Evolutionary conservation across 495 filamentous ascomycete genomes (phyloP).

Genomic region (Lophiostoma macrostomum): DNA sequence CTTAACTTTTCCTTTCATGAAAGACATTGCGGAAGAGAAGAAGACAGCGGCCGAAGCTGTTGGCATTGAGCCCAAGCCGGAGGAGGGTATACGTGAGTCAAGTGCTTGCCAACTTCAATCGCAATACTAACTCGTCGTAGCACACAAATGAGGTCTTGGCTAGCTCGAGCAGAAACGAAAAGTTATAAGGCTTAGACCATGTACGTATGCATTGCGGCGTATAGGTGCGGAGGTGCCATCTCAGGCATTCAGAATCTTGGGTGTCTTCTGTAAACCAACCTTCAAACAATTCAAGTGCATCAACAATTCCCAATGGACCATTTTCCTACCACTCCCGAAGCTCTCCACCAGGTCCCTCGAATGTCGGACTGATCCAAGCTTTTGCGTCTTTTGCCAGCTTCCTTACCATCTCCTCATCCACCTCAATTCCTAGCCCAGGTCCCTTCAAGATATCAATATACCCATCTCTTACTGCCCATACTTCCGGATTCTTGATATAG

Average conservation of each 20-base stretch:
- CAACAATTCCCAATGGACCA: too few relatives aligned
- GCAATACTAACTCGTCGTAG: background rate
- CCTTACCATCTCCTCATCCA: constrained; percentile 67
- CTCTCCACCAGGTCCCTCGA: constrained; percentile 67
- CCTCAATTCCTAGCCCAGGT: constrained; percentile 69
- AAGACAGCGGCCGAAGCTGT: constrained; percentile 65
- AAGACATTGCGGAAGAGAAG: constrained; percentile 56
- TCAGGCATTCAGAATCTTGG: too few relatives aligned
- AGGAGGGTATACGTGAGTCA: constrained; percentile 66
- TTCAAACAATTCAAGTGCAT: too few relatives aligned
- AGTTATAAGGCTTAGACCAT: too few relatives aligned
- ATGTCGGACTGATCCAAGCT: constrained; percentile 60
- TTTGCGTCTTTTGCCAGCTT: constrained; percentile 49
- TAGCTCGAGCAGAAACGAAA: too few relatives aligned
- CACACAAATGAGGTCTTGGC: constrained; percentile 17
- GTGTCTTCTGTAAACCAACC: too few relatives aligned
- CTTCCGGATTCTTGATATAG: constrained; percentile 61
- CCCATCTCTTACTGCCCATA: constrained; percentile 64
- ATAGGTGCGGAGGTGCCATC: too few relatives aligned
- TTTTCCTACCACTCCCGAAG: constrained; percentile 65
- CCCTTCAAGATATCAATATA: constrained; percentile 62
- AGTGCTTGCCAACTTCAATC: background rate
- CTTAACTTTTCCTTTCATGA: constrained; percentile 86
- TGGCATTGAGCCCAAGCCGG: constrained; percentile 59
- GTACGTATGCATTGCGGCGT: too few relatives aligned